Base-by-base conservation (phyloP, 768 basidiomycete genomes). In the Lepiota venenata region DNA sequence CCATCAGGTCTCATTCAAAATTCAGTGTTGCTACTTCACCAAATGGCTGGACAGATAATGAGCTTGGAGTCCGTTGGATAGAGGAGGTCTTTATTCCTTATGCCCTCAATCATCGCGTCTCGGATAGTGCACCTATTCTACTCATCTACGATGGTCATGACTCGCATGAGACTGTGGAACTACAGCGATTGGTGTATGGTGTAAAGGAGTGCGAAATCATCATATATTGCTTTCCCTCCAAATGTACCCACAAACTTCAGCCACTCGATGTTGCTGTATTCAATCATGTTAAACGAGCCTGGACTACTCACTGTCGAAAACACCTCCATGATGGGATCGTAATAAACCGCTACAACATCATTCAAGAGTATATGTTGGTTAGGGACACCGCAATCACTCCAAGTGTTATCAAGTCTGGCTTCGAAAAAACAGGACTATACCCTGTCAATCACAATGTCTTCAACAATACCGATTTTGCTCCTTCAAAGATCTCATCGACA, bases 251-350 rank as follows among this genome's bases (percentile, higher is more conserved):
- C 56, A 58, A 64, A 11, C 64, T 74, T 0, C 75, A 77, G 59
- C 74, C 74, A 0, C 69, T 73, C 25, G 70, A 78, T 65, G 71
- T 77, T 49, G 69, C 68, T 3, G 61, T 72, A 32, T 79, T 77
- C 59, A 64, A 61, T 0, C 69, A 68, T 0, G 39, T 74, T 1
- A 53, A 65, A 42, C 15, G n/a, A 1, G 46, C 40, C 25, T 77
- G 73, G 72, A 36, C 44, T 8, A 49, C 58, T 9, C 54, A 56
- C 9, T 64, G 63, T 40, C 54, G 63, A 8, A 44, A 50, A 0
- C 16, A 52, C 6, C 25, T 65, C 9, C 44, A 56, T 15, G 53
- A 50, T 10, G 36, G 47, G 11, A 37, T 40, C 11, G 15, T 20
- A 2, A 44, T 55, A 32, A 51, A 50, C 42, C 46, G 22, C 0